These are phyloP conservation scores for Trametes maxima DNA, from an alignment of 768 basidiomycete genomes.

Conservation along the genomic window DNA sequence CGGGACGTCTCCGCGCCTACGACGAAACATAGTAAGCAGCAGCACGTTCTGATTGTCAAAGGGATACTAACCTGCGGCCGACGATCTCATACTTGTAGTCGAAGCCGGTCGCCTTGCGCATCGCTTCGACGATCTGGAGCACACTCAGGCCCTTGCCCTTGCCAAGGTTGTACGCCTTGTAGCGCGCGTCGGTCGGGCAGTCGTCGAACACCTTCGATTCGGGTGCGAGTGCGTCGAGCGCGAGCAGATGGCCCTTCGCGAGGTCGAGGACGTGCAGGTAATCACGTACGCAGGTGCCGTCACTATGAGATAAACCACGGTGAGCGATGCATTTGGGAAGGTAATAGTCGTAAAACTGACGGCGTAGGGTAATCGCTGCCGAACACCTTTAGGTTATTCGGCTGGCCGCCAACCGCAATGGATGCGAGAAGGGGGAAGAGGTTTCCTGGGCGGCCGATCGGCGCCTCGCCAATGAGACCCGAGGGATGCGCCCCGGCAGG, in stretches of 20 bases:
- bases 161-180: constrained; percentile 96
- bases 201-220: constrained; percentile 64
- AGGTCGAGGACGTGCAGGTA: constrained; percentile 93
- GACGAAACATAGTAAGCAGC: not conserved
- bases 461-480: constrained; percentile 94
- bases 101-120: constrained; percentile 88
- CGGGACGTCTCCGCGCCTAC: constrained; percentile 90
- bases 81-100: constrained; percentile 89
- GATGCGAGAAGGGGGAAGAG: constrained; percentile 91
- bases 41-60: not conserved
- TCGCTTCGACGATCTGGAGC: constrained; percentile 91
- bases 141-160: constrained; percentile 92
- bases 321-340: not conserved
- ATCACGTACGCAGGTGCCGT: constrained; percentile 98
- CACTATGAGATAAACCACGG: constrained; percentile 44
- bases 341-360: constrained; percentile 40
- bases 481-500: constrained; percentile 99
- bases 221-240: constrained; percentile 77
- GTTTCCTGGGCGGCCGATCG: constrained; percentile 93
- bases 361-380: constrained; percentile 97
- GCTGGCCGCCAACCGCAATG: constrained; percentile 88
- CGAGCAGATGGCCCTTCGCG: constrained; percentile 90
- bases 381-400: constrained; percentile 69
- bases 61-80: constrained; percentile 73
- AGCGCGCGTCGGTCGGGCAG: constrained; percentile 57